Conservation (phyloP, 306 rosid species). For the Quercus engelmannii region DNA sequence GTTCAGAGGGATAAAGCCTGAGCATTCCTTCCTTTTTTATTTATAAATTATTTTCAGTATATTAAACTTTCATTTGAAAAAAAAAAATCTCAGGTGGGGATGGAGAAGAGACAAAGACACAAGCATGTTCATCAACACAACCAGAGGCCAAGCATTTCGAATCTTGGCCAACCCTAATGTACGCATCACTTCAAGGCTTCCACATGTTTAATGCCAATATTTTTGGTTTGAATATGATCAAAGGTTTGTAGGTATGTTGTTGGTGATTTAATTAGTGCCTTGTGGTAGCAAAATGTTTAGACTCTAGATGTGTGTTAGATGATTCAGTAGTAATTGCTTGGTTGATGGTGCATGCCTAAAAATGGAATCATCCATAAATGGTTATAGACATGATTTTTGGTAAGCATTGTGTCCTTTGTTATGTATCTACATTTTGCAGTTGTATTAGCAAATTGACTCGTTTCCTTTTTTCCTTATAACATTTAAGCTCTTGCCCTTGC, state of each 20-base stretch:
- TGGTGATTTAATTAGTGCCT: conserved; percentile 1
- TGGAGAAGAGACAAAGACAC: conserved; percentile 54
- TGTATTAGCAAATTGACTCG: neutral
- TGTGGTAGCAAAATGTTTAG: conserved; percentile 1
- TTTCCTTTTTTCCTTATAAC: neutral
- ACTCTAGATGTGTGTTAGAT: neutral
- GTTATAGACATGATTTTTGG: neutral
- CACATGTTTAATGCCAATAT: conserved; percentile 34
- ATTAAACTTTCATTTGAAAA: conserved; percentile 5
- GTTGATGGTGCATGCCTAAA: neutral
- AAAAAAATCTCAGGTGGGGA: conserved; percentile 53
- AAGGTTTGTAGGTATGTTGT: conserved; percentile 40
- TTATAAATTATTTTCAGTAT: conserved; percentile 15
- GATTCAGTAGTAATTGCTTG: neutral
- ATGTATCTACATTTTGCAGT: neutral
- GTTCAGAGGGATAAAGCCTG: neutral
- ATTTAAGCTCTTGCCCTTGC: neutral
- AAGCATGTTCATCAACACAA: conserved; percentile 39
- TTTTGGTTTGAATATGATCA: conserved; percentile 36
- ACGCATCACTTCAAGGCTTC: conserved; percentile 43
- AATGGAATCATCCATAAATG: neutral
- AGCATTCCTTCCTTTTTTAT: neutral
- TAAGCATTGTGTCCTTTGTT: neutral
- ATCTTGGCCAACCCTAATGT: conserved; percentile 74
- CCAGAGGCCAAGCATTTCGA: conserved; percentile 60